Percentiles rank a stretch among this genome's conserved stretches.
phyloP scores from a whole-genome alignment of 2,329 filamentous ascomycete species.

The Fusarium keratoplasticum region DNA sequence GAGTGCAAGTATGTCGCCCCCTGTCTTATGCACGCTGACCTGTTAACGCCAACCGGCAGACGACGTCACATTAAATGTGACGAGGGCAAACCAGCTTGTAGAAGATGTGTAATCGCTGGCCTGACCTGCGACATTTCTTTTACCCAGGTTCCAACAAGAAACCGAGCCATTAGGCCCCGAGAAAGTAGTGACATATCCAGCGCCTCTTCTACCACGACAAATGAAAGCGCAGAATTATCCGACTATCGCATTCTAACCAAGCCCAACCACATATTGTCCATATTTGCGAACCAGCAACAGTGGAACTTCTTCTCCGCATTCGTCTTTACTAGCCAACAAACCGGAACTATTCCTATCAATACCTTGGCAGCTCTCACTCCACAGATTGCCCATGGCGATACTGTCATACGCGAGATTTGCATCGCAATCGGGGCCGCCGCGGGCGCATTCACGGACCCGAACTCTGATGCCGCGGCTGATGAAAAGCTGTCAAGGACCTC shows the following conservation, averaged over 20 bases:
- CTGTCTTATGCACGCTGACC: neutral
- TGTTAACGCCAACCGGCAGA: conserved; percentile 15
- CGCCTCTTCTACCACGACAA: neutral
- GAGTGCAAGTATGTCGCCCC: conserved; percentile 36
- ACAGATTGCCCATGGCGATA: conserved; percentile 32
- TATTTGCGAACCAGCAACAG: conserved; percentile 37
- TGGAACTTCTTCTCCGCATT: conserved; percentile 39
- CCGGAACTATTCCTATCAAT: conserved; percentile 32
- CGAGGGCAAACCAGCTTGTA: conserved; percentile 34
- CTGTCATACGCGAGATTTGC: conserved; percentile 35
- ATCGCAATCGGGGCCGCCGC: conserved; percentile 33
- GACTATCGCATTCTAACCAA: conserved; percentile 29
- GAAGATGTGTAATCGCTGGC: conserved; percentile 23
- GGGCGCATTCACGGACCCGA: conserved; percentile 23
- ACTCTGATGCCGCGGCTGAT: conserved; percentile 12
- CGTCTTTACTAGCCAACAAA: conserved; percentile 31
- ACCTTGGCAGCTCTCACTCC: conserved; percentile 33
- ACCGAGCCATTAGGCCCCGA: neutral
- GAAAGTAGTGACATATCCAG: neutral
- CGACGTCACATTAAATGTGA: conserved; percentile 42
- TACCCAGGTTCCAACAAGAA: neutral
- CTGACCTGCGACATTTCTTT: conserved; percentile 28
- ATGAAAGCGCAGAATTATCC: neutral
- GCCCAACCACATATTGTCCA: conserved; percentile 24
- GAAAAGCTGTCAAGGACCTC: conserved; percentile 22